Base-by-base conservation (phyloP, 805 yeast species). In the Saccharomycopsis microspora region DNA sequence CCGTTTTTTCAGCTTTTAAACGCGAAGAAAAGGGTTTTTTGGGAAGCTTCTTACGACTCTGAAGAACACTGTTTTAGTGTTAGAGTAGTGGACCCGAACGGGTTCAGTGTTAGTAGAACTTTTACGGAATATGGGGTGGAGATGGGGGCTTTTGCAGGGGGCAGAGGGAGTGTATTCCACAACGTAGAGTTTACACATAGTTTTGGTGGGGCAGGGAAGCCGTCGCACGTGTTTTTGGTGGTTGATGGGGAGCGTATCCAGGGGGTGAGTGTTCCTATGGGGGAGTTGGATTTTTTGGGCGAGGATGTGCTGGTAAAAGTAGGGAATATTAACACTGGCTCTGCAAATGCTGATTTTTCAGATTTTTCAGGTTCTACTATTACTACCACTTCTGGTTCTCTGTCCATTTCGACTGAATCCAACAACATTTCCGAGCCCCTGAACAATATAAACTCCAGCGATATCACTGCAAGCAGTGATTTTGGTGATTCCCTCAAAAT, bases 181-280 rank as follows among this genome's bases (percentile, higher is more conserved):
- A 58, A 64, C 45, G 43, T 65, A 5, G 56, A 53, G 0, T 27
- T 66, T 4, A 53, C 58, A 5, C 38, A 42, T 8, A 47, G 39
- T 40, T 32, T 28, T n/a, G 45, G 42, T 27, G 50, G 46, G 28
- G 9, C 31, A 27, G 54, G 54, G 41, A 61, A 55, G 59, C 63
- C 48, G 55, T 58, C 56, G 50, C 63, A 67, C 49, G 60, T 75
- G 32, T 73, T 69, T 50, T 57, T 76, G 5, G 74, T 58, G 55
- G 59, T 77, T 9, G 70, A 77, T 53, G 80, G 80, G 0, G 73
- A 74, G 37, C 70, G 69, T 47, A 62, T 64, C 3, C 64, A 66
- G 50, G 52, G 65, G 0, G 45, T 58, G 6, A 43, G 47, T 4
- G 46, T 59, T 0, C 45, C 50, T 2, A 35, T 52, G 29, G 35